phyloP scores from a whole-genome alignment of 805 yeast genomes.

The Maudiozyma serrabonitensis region DNA sequence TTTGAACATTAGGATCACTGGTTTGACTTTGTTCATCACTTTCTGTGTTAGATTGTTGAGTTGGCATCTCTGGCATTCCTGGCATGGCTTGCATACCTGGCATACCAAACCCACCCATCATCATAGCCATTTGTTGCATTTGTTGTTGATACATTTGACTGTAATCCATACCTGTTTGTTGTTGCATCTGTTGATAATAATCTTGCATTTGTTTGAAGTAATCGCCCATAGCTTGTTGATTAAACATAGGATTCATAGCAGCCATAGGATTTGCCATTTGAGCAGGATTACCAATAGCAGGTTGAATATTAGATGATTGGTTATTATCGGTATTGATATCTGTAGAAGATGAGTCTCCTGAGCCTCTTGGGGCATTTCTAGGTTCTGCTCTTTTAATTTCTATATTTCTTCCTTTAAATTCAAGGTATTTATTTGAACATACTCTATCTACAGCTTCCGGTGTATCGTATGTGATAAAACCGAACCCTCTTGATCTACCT shows the following conservation, averaged over 20 bases:
- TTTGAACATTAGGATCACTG: conserved; percentile 20
- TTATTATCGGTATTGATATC: conserved; percentile 5
- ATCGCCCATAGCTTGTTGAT: conserved; percentile 52
- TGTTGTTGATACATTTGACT: conserved; percentile 30
- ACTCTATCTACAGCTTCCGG: conserved; percentile 91
- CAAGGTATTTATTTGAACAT: conserved; percentile 69
- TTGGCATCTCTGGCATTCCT: background rate
- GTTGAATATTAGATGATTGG: conserved; percentile 26
- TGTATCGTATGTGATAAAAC: conserved; percentile 90
- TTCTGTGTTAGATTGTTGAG: conserved; percentile 7
- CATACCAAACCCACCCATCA: conserved; percentile 16
- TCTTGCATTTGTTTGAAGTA: conserved; percentile 57
- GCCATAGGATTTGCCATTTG: conserved; percentile 12
- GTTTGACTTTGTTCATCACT: conserved; percentile 10
- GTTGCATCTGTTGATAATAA: conserved; percentile 32
- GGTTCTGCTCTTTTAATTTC: conserved; percentile 83
- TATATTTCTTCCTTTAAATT: conserved; percentile 77
- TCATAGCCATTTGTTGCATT: conserved; percentile 27
- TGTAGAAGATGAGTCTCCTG: background rate
- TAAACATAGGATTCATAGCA: conserved; percentile 27
- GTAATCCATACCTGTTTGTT: conserved; percentile 29
- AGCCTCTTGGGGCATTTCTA: conserved; percentile 50
- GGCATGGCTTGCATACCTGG: conserved; percentile 14
- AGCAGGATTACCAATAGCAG: conserved; percentile 16
- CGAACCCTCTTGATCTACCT: conserved; percentile 94